phyloP scores from a whole-genome alignment of 1,139 yeast genomes.

The Blastobotrys malaysiensis region DNA sequence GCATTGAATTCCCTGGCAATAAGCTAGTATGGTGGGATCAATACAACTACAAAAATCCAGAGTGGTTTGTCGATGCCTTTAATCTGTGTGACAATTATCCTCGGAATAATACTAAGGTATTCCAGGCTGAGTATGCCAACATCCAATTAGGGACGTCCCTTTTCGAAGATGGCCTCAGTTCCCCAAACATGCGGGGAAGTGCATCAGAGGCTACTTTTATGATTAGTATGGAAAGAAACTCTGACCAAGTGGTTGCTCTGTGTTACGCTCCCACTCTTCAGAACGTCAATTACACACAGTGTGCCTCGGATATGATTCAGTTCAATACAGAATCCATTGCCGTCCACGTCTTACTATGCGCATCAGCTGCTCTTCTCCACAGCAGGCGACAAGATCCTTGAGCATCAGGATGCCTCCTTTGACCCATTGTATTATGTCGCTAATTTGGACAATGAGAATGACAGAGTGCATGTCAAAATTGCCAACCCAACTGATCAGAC shows the following conservation, averaged over 20 bases:
- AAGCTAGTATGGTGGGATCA: constrained; percentile 6
- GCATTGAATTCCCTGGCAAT: constrained; percentile 5
- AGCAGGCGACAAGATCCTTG: constrained; percentile 1
- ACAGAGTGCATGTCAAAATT: constrained; percentile 1
- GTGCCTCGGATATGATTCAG: constrained; percentile 2
- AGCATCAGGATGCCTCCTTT: constrained; percentile 1
- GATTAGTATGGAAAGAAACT: constrained; percentile 11
- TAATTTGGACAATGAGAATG: not conserved
- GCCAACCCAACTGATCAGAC: constrained; percentile 1
- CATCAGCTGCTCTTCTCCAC: constrained; percentile 3
- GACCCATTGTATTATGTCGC: constrained; percentile 4
- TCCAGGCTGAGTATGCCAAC: constrained; percentile 6
- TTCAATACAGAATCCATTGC: not conserved
- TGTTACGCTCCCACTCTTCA: constrained; percentile 3
- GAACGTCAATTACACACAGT: constrained; percentile 2
- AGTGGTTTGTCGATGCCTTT: constrained; percentile 2
- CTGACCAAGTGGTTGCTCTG: constrained; percentile 7
- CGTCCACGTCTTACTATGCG: constrained; percentile 2
- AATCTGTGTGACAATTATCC: constrained; percentile 8
- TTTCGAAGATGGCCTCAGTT: not conserved
- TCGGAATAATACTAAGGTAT: constrained; percentile 7
- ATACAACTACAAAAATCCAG: constrained; percentile 8
- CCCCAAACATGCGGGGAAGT: constrained; percentile 5
- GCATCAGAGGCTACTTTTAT: constrained; percentile 8
- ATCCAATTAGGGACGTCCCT: too few species aligned